Base-by-base conservation (phyloP, 352 stramenopile species). In the Thraustotheca clavata region DNA sequence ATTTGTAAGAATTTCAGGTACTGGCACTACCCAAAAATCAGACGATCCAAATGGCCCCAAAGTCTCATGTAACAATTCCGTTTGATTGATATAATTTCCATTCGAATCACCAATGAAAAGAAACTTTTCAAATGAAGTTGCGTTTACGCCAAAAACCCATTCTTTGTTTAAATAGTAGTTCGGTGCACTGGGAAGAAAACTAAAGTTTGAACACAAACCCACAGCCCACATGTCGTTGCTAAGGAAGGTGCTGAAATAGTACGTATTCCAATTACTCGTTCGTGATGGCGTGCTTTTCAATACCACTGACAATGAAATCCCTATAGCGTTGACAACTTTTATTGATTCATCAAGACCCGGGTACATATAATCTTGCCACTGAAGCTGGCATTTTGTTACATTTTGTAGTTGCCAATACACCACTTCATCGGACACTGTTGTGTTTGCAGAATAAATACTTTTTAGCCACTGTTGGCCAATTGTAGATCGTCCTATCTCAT, bases 41-140 rank as follows among this genome's bases (percentile, higher is more conserved):
- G 57, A 33, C 36, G 57, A 54, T 6, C 22, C 12, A 26, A 65
- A 54, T 14, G 57, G 57, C 3, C 57, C 57, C 29, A 65, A 47
- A 46, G 31, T 27, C 29, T 32, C 43, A 3, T 31, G 7, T 35
- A 18, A 11, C 43, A 9, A 2, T 9, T 24, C 43, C 12, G 43
- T 3, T 52, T 52, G 43, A 26, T 52, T 24, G 9, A 52, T 31
- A 18, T 35, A 9, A 31, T 20, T 9, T 11, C 43, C 38, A 20
- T 43, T 20, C 38, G 20, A 43, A 9, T 52, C n/a, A 31, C 34
- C 34, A 35, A 52, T 11, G 3, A 24, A 24, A 9, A 52, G 11
- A 52, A 52, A 52, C 24, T 24, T 31, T 52, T 52, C 43, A 52
- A 52, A 52, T n/a, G n/a, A n/a, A 2, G 11, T 31, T 43, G 38